Base-by-base conservation (phyloP, 2,329 filamentous ascomycete genomes). In the Coniella lustricola region DNA sequence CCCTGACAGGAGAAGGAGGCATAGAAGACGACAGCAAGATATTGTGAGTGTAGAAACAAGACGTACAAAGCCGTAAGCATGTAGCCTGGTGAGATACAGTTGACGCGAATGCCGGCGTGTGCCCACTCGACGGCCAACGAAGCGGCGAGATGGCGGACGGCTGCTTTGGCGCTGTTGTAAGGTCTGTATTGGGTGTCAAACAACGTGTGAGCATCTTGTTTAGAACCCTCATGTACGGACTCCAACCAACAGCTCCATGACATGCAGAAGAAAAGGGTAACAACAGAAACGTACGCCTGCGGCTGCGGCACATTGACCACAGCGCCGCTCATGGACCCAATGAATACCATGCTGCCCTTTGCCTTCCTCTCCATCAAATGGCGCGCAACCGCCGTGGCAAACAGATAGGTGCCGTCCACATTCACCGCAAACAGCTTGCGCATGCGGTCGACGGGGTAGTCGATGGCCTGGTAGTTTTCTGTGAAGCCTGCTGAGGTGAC, bases 401-500 rank as follows among this genome's bases (percentile, higher is more conserved):
- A 95, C 32, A 95, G 74, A 65, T 94, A 96, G 47, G 90, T 95
- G 18, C 91, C 91, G 60, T 83, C 88, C 1, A 97, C 90, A 57
- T 96, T 95, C 63, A 96, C 91, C 43, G 82, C 83, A 89, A 89
- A 96, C 14, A 97, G 81, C 74, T 95, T 94, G 67, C 90, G 82
- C 68, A 96, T 84, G 56, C 90, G 85, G 58, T 95, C 89, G 57
- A 90, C 81, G 1, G 90, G 90, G 70, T 97, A 97, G 57, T 84
- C 82, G 60, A 90, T 85, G 40, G 91, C 91, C 60, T 94, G 85
- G 62, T 90, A 94, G 73, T 96, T 96, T 73, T 96, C 91, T 13
- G 88, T 93, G 71, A 97, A 95, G 39, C 91, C 91, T 43, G 91
- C 91, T n/a, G 89, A 94, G 21, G 91, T 96, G 59, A 97, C 90